phyloP scores from a whole-genome alignment of 163 green algal species.

The Scenedesmus sp. region DNA sequence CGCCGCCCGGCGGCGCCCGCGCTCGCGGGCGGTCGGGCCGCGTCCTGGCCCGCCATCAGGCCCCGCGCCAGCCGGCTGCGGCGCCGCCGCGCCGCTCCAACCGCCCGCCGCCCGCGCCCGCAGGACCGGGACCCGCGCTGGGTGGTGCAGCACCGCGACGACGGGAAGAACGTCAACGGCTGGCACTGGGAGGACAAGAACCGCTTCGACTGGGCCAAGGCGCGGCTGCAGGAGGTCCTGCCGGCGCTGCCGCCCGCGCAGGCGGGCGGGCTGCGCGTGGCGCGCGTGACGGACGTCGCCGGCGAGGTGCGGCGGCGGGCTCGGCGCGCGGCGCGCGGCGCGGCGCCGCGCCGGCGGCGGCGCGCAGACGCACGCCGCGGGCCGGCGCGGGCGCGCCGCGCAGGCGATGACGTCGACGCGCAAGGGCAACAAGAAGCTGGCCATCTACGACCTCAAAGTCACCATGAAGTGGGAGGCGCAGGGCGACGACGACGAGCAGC shows the following conservation, averaged over 20 bases:
- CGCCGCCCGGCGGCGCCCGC: too few relatives aligned
- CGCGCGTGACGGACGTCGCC: conserved; percentile 63
- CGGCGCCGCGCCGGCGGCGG: too few relatives aligned
- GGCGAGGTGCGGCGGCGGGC: conserved; percentile 65
- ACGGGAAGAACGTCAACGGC: conserved; percentile 71
- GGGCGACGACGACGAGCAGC: conserved; percentile 43
- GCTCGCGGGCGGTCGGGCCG: too few relatives aligned
- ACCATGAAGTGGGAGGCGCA: conserved; percentile 64
- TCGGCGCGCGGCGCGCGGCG: background rate
- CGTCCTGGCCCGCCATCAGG: too few relatives aligned
- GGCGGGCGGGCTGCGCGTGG: conserved; percentile 51
- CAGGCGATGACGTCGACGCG: conserved; percentile 73
- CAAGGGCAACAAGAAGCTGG: conserved; percentile 80
- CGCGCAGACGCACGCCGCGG: too few relatives aligned
- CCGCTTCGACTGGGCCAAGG: conserved; percentile 63
- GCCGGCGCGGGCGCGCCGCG: too few relatives aligned
- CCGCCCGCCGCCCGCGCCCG: too few relatives aligned
- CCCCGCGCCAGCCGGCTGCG: too few relatives aligned
- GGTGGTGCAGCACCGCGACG: conserved; percentile 61
- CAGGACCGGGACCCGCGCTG: conserved; percentile 60
- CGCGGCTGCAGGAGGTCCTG: conserved; percentile 67
- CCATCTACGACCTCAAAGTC: conserved; percentile 72
- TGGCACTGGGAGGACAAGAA: conserved; percentile 77
- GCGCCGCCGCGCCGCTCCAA: too few relatives aligned
- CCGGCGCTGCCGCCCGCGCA: conserved; percentile 44